Base-by-base conservation (phyloP, 2,329 filamentous ascomycete species). In the Ophiostoma perfectum region DNA sequence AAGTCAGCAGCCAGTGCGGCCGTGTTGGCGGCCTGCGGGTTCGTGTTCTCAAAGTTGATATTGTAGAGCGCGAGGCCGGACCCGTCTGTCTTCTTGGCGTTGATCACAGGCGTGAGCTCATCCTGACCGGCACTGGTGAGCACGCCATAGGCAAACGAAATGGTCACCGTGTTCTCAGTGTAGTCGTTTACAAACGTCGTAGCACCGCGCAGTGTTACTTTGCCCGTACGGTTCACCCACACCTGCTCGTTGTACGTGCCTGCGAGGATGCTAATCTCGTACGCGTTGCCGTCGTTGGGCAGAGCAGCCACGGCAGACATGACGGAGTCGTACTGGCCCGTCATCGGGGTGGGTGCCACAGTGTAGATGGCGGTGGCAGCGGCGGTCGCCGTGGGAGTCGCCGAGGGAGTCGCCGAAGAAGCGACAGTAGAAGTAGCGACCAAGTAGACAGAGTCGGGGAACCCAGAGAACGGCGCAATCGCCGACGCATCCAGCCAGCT, bases 1-100 rank as follows among this genome's bases (percentile, higher is more conserved):
- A 78, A 76, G 65, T 77, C 75, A 8, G 74, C 76, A 2, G 76
- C 76, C 0, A 74, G 2, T 68, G 74, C 74, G 12, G 73, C 74
- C 5, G 73, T 73, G 68, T 71, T 73, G 9, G 71, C 49, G 36
- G 72, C 69, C 65, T 73, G 72, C 18, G 71, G 69, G 60, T 72
- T 77, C 2, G 74, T 75, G 70, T 78, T 78, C 69, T 72, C 66
- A 64, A 78, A 75, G 72, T 84, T 81, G 74, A 84, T 77, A 71
- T 84, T 84, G 77, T 84, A 84, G 9, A 84, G 76, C 69, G 81
- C 83, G 68, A 84, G 77, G 68, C 82, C 81, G 7, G 76, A 74
- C 0, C 79, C 78, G 69, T 74, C 68, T 0, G 75, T 78, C 67
- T 80, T 81, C 74, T 81, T 82, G 66, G 77, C 76, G 70, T 80